phyloP scores from a whole-genome alignment of 176 grass and related monocot genomes.

The Miscanthus lutarioriparius region DNA sequence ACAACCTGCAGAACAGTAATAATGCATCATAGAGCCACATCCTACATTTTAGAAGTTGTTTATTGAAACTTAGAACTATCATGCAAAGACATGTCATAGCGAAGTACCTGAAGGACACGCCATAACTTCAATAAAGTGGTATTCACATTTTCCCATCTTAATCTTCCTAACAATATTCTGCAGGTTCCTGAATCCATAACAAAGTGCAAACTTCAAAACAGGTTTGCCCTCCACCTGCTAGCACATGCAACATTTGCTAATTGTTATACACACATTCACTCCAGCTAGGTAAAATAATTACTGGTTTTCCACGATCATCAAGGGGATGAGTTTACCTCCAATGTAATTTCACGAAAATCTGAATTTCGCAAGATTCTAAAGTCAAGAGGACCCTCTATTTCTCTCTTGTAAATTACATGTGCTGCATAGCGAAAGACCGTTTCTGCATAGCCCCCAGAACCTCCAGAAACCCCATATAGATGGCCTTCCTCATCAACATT shows the following conservation, averaged over 20 bases:
- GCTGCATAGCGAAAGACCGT: conserved; percentile 81
- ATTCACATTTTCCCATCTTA: conserved; percentile 95
- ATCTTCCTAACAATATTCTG: conserved; percentile 93
- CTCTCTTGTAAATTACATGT: conserved; percentile 61
- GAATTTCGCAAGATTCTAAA: conserved; percentile 82
- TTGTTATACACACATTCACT: conserved; percentile 10
- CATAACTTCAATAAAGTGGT: conserved; percentile 98
- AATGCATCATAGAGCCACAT: background rate
- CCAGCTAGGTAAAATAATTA: background rate
- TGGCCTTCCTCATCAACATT: conserved; percentile 81
- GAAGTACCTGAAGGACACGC: conserved; percentile 91
- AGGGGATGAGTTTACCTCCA: conserved; percentile 59
- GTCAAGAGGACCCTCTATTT: conserved; percentile 67
- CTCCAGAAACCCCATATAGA: conserved; percentile 89
- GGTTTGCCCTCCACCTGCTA: conserved; percentile 78
- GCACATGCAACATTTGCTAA: conserved; percentile 22
- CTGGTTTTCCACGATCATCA: background rate
- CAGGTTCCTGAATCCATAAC: conserved; percentile 97
- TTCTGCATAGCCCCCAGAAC: conserved; percentile 93
- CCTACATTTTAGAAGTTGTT: background rate
- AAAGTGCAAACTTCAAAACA: conserved; percentile 91
- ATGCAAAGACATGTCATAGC: background rate
- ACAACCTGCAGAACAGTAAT: conserved; percentile 56
- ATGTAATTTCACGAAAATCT: conserved; percentile 75
- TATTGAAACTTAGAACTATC: background rate